Base-by-base conservation (phyloP, 2,329 filamentous ascomycete species). In the Lanzia echinophila region DNA sequence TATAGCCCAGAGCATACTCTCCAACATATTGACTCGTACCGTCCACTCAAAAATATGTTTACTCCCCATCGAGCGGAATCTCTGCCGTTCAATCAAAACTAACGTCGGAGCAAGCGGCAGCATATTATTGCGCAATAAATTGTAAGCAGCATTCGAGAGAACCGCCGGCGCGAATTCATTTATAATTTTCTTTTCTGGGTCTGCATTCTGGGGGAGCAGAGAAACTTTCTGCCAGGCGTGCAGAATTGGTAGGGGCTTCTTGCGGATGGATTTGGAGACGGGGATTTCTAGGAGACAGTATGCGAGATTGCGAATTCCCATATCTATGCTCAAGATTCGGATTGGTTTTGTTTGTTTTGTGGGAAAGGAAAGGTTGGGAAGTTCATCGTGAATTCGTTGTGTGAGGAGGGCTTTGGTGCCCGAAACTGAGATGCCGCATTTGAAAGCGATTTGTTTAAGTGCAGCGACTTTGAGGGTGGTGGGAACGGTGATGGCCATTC, bases 301-400 rank as follows among this genome's bases (percentile, higher is more conserved):
- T 1, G 88, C 88, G 3, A 95, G 73, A 67, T 95, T 95, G 42
- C 82, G 82, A 60, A 95, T 87, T 3, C 89, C 89, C 81, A 94
- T 86, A 68, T 95, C 89, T 58, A 95, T 86, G 66, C 87, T 91
- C 33, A 94, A 69, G 22, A 94, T 75, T 42, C 83, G 60, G 20
- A 53, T 33, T 15, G 58, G 54, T 54, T 56, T 47, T 33, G 58
- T 55, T 63, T 58, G 17, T n/a, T 62, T 57, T 33, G 15, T n/a
- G 10, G 50, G 28, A 10, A 20, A 50, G 4, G 33, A 39, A 24
- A 54, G 34, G 6, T 22, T 44, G 3, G 52, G 42, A 17, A 73
- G 62, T 48, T 73, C 71, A 50, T 70, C 64, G 31, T 71, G 62
- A 17, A 88, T 71, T 0, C 79, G 75, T n/a, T 70, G 62, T 11